Percentiles rank a stretch among this genome's conserved stretches.
Conservation (phyloP, 805 yeast species). For the Ogataea pignaliae region DNA sequence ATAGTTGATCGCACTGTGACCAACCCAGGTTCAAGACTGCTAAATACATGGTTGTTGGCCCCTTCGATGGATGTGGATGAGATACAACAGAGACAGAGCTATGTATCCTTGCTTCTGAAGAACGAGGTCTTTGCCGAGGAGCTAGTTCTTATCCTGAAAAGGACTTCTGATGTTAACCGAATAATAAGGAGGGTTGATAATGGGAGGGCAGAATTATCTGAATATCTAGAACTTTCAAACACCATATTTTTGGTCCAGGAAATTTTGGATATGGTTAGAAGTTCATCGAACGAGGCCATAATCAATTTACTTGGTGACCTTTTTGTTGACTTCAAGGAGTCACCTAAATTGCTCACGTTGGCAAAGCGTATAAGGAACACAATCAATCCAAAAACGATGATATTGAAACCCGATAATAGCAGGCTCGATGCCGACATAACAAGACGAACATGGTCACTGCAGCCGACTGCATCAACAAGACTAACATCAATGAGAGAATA, state of each 20-base stretch:
- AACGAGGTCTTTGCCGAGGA: slow-evolving; percentile 26
- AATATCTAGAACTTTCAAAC: slow-evolving; percentile 26
- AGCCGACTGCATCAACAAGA: slow-evolving; percentile 16
- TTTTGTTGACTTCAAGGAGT: slow-evolving; percentile 15
- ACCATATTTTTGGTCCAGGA: slow-evolving; percentile 25
- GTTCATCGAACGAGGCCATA: slow-evolving; percentile 4
- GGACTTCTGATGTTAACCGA: slow-evolving; percentile 54
- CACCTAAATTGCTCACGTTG: slow-evolving; percentile 13
- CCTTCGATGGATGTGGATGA: slow-evolving; percentile 63
- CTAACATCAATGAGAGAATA: slow-evolving; percentile 14
- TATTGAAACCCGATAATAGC: slow-evolving; percentile 11
- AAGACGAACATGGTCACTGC: slow-evolving; percentile 24
- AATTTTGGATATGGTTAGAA: slow-evolving; percentile 21
- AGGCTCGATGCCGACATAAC: slow-evolving; percentile 23
- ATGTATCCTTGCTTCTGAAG: slow-evolving; percentile 41
- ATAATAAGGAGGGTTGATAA: slow-evolving; percentile 56
- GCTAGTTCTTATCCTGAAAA: slow-evolving; percentile 35
- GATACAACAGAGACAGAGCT: slow-evolving; percentile 50
- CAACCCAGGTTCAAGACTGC: slow-evolving; percentile 72
- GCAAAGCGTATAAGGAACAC: slow-evolving; percentile 28
- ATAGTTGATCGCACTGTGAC: slow-evolving; percentile 73
- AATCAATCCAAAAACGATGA: slow-evolving; percentile 16
- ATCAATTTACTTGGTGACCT: slow-evolving; percentile 13
- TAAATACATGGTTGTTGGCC: slow-evolving; percentile 76
- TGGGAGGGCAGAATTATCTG: slow-evolving; percentile 25